phyloP scores from a whole-genome alignment of 2,329 filamentous ascomycete genomes.

The Fusarium sp. region DNA sequence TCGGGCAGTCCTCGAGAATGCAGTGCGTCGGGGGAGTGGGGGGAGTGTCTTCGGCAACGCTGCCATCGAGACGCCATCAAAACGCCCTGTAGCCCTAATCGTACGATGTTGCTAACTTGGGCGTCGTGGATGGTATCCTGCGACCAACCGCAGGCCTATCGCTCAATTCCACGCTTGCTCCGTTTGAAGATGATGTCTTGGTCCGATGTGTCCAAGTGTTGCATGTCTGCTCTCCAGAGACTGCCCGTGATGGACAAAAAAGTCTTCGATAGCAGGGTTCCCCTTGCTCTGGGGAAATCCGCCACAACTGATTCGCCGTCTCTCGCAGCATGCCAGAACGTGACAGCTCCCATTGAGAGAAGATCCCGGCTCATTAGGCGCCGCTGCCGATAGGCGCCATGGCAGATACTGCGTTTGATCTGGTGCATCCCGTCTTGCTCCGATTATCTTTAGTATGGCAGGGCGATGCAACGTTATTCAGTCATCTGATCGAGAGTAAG shows the following conservation, averaged over 20 bases:
- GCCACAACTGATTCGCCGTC: constrained; percentile 2
- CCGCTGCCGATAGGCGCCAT: neutral
- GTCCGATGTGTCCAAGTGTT: neutral
- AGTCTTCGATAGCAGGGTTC: neutral
- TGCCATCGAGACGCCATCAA: constrained; percentile 8
- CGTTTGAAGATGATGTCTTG: neutral
- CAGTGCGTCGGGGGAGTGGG: constrained; percentile 9
- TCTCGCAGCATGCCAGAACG: constrained; percentile 3
- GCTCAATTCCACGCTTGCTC: neutral
- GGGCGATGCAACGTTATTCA: neutral
- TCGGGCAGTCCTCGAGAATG: constrained; percentile 21
- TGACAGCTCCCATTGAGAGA: neutral
- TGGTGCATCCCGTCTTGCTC: neutral
- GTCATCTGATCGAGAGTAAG: neutral
- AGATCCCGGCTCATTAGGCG: neutral
- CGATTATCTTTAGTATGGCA: neutral
- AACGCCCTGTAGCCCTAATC: constrained; percentile 28
- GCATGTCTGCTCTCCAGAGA: neutral
- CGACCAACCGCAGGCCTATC: neutral
- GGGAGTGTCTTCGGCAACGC: constrained; percentile 21
- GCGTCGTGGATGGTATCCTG: neutral
- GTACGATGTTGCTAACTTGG: constrained; percentile 31
- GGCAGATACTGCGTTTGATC: neutral
- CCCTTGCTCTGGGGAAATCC: neutral
- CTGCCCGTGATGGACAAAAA: neutral